Evolutionary conservation across 345 rosid species (phyloP).

Genomic region (Linum tenue): DNA sequence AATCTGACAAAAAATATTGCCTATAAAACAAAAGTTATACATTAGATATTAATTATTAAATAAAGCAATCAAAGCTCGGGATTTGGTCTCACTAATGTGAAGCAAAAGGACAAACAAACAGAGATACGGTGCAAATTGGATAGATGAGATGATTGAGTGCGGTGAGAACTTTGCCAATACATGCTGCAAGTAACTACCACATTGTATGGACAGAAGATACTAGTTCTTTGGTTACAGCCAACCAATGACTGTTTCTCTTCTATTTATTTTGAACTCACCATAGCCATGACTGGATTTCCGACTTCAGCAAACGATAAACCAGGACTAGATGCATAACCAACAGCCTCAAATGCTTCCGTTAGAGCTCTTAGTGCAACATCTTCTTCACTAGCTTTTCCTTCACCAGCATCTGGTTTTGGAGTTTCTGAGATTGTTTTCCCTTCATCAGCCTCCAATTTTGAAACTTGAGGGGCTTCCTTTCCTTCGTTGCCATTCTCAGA

Average conservation of each 20-base stretch:
- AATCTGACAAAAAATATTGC: conserved; percentile 62
- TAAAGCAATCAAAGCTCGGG: too few relatives aligned
- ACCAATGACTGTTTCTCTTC: background rate
- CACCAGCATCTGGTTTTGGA: background rate
- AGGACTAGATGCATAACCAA: conserved; percentile 55
- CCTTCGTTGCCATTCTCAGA: conserved; percentile 29
- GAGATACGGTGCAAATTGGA: too few relatives aligned
- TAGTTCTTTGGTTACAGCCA: background rate
- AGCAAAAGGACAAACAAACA: too few relatives aligned
- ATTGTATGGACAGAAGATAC: background rate
- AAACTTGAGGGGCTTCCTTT: conserved; percentile 30
- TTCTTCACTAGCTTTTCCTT: conserved; percentile 15
- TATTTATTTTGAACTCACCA: conserved; percentile 47
- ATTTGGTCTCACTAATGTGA: too few relatives aligned
- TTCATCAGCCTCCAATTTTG: conserved; percentile 29
- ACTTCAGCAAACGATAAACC: conserved; percentile 81
- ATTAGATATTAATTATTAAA: background rate
- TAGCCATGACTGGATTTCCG: conserved; percentile 96
- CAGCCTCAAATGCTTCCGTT: conserved; percentile 76
- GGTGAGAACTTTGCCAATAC: too few relatives aligned
- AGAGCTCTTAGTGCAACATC: conserved; percentile 63
- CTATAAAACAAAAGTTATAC: conserved; percentile 27
- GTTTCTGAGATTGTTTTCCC: conserved; percentile 11
- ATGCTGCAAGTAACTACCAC: background rate
- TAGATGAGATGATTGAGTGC: too few relatives aligned